Evolutionary conservation across 1,284 basidiomycete species (phyloP).

Genomic region (Phellopilus nigrolimitatus): DNA sequence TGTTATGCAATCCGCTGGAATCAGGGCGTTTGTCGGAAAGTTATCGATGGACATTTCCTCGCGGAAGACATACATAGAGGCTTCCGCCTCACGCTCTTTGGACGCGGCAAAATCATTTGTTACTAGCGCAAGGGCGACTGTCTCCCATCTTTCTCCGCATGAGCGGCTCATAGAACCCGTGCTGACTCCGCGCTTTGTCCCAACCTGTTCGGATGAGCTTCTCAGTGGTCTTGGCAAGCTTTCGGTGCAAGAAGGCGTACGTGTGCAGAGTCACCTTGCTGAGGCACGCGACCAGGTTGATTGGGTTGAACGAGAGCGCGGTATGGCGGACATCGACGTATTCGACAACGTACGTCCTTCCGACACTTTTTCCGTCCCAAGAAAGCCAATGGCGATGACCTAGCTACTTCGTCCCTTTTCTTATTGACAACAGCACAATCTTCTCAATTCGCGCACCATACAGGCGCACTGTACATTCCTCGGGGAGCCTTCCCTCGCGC

Average conservation of each 20-base stretch:
- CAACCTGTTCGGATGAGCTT: constrained; percentile 69
- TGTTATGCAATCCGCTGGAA: constrained; percentile 63
- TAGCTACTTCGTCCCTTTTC: constrained; percentile 11
- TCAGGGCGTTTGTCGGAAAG: constrained; percentile 79
- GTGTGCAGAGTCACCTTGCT: constrained; percentile 73
- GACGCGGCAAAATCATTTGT: constrained; percentile 54
- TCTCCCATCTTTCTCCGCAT: constrained; percentile 38
- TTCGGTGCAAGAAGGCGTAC: constrained; percentile 38
- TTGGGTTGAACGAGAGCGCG: constrained; percentile 58
- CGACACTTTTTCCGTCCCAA: neutral
- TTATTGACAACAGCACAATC: constrained; percentile 38
- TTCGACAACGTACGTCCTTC: constrained; percentile 54
- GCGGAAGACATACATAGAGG: constrained; percentile 67
- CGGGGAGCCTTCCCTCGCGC: constrained; percentile 41
- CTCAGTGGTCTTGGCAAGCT: constrained; percentile 55
- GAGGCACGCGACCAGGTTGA: constrained; percentile 71
- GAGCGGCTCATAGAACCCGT: constrained; percentile 65
- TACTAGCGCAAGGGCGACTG: constrained; percentile 37
- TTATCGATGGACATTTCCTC: constrained; percentile 80
- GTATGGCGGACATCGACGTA: constrained; percentile 64
- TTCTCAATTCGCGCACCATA: constrained; percentile 60
- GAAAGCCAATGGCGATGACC: neutral
- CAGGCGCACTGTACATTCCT: constrained; percentile 87
- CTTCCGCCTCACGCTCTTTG: constrained; percentile 46
- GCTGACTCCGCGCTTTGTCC: constrained; percentile 80